Conservation (phyloP, 306 rosid species). For the Oxytropis ochrocephala region DNA sequence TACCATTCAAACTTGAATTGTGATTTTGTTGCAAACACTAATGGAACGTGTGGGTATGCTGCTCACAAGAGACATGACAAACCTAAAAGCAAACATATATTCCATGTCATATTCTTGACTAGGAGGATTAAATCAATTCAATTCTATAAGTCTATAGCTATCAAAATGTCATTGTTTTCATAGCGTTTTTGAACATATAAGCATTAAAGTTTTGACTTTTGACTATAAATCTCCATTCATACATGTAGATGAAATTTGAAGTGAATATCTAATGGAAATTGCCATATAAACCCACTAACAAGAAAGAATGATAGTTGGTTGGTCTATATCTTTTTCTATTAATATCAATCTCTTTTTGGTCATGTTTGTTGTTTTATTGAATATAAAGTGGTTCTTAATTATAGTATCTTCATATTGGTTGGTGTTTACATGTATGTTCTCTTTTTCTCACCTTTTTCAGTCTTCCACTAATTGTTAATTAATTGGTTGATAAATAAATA, state of each 20-base stretch:
- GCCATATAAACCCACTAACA: constrained; percentile 20
- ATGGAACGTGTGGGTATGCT: neutral
- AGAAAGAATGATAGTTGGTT: neutral
- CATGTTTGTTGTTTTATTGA: neutral
- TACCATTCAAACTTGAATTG: constrained; percentile 31
- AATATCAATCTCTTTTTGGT: neutral
- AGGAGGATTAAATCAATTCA: neutral
- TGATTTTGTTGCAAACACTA: constrained; percentile 11
- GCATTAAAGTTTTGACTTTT: constrained; percentile 26
- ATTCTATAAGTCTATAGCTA: neutral
- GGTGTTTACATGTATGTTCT: constrained; percentile 1
- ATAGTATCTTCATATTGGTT: constrained; percentile 14
- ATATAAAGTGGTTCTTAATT: neutral
- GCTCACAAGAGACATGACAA: neutral
- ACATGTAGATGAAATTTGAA: neutral
- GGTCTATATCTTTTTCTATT: neutral
- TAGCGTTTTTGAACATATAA: constrained; percentile 40
- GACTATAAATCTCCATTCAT: neutral
- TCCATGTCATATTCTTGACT: constrained; percentile 5
- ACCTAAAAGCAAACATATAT: constrained; percentile 1
- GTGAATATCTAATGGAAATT: neutral
- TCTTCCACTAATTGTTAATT: constrained; percentile 1
- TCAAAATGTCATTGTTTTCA: constrained; percentile 23
- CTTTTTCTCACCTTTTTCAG: constrained; percentile 4
- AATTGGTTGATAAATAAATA: constrained; percentile 5